Base-by-base conservation (phyloP, 2,329 filamentous ascomycete genomes). In the Eutypa lata region DNA sequence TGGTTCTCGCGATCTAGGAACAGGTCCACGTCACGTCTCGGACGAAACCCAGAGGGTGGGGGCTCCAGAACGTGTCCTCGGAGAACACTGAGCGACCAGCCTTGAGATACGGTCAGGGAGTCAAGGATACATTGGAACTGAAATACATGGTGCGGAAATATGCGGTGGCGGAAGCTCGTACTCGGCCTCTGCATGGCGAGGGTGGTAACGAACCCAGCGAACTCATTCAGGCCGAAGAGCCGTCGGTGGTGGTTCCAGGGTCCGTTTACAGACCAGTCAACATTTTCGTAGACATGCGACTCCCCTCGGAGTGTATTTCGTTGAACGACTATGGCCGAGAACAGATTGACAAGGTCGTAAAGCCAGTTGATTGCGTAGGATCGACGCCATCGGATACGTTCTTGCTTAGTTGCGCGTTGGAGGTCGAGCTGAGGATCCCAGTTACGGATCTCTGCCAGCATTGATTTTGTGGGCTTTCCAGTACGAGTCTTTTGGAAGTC, bases 101-200 rank as follows among this genome's bases (percentile, higher is more conserved):
- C 76, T 1, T 70, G 71, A 13, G 71, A 78, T 1, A 73, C 64
- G 2, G 68, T 65, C 35, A 77, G 64, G 1, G 77, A 74, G 53
- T 81, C 78, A 13, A 80, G 70, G 33, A 81, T 76, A 52, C 72
- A 76, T 54, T 80, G 76, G 0, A 81, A 64, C 37, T 79, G 71
- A 53, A 81, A 79, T 1, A 81, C 73, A 54, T 75, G 71, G 33
- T 76, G 73, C 0, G 76, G 76, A 1, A 73, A 63, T 16, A 81
- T 77, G 33, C 59, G 73, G 0, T 61, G 51, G 7, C 68, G 65
- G 37, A 79, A 52, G 51, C 74, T 61, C 0, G 68, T 68, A 0
- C 65, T 69, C 0, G 64, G 65, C 50, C 75, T 76, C 53, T 77
- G 70, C 71, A 77, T 74, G 0, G 75, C 75, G 13, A 80, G 65